Evolutionary conservation across 2,329 filamentous ascomycete species (phyloP), one percentile per base, ranked within the genome.

Genomic region (Cladosporium oxysporum): DNA sequence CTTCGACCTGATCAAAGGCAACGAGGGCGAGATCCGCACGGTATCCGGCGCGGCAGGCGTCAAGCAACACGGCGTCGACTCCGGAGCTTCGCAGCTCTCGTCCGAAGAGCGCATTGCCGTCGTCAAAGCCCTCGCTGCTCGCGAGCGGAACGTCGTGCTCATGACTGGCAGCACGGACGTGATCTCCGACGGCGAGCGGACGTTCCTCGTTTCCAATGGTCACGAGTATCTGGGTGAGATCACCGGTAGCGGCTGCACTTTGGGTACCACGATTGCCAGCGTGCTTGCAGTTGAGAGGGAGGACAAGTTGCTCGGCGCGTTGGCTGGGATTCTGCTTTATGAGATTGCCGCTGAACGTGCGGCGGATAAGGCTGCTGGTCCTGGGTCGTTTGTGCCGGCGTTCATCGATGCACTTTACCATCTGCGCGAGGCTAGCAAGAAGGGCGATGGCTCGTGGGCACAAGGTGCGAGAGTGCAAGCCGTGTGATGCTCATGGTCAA

Each of bases 1-100:
- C 77, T 91, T 96, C 72, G 88, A 92, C 76, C 83, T 97, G 50
- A 93, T 98, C 79, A 98, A 98, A 76, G 94, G 94, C 58, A 98
- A 98, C 78, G 92, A 96, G 76, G 88, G 90, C 63, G 95, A 98
- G 78, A 93, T 98, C 68, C 83, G 85, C 58, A 88, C 91, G 2
- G 88, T 94, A 0, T 86, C 85, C 47, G 90, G 90, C 50, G 82
- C 84, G 52, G 79, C 76, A 28, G 77, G 77, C 12, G 79, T 82
- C 63, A 76, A 75, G 67, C 94, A 97, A 78, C 88, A 90, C 52
- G 94, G 94, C 58, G 94, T 98, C 12, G 94, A 98, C 78, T 92
- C 89, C 68, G 86, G 85, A 0, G 79, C 85, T 4, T 87, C 87
- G 58, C 82, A 81, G 3, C 77, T 87, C 68, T 75, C 81, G 21